A percentile compares a stretch with the other conserved stretches of the same genome.
Evolutionary conservation across 2,329 filamentous ascomycete genomes (phyloP).

Genomic region (Hypocrella siamensis): DNA sequence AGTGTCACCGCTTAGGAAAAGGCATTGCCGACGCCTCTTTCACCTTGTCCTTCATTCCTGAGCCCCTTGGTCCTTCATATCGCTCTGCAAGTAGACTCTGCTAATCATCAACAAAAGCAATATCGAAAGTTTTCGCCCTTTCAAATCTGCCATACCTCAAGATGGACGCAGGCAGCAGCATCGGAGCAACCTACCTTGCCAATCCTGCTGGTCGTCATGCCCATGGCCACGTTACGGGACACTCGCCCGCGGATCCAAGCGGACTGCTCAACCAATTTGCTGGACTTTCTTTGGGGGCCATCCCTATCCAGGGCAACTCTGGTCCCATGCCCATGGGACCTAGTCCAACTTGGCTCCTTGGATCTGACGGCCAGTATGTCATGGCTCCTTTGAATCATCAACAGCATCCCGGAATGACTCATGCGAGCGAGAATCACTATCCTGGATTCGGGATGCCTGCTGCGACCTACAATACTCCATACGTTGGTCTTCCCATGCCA

Average conservation of each 20-base stretch:
- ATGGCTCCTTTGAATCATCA: slow-evolving; percentile 20
- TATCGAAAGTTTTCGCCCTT: not conserved
- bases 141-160: slow-evolving; percentile 10
- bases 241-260: slow-evolving; percentile 14
- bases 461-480: slow-evolving; percentile 19
- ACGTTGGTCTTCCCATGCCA: slow-evolving; percentile 19
- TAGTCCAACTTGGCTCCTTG: slow-evolving; percentile 19
- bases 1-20: no score
- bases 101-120: not conserved
- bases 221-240: slow-evolving; percentile 14
- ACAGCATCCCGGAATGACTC: slow-evolving; percentile 18
- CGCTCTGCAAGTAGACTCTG: no score
- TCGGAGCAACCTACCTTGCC: slow-evolving; percentile 15
- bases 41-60: no score
- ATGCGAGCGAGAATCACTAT: slow-evolving; percentile 18
- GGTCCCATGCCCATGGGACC: slow-evolving; percentile 17
- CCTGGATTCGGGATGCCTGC: slow-evolving; percentile 15
- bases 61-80: no score
- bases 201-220: slow-evolving; percentile 13
- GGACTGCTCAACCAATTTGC: slow-evolving; percentile 19
- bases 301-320: slow-evolving; percentile 16
- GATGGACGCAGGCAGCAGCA: slow-evolving; percentile 20
- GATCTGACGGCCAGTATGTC: slow-evolving; percentile 22
- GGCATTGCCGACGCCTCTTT: no score
- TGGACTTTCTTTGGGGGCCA: slow-evolving; percentile 20